Base-by-base conservation (phyloP, 208 protist species). In the Leishmania guyanensis region DNA sequence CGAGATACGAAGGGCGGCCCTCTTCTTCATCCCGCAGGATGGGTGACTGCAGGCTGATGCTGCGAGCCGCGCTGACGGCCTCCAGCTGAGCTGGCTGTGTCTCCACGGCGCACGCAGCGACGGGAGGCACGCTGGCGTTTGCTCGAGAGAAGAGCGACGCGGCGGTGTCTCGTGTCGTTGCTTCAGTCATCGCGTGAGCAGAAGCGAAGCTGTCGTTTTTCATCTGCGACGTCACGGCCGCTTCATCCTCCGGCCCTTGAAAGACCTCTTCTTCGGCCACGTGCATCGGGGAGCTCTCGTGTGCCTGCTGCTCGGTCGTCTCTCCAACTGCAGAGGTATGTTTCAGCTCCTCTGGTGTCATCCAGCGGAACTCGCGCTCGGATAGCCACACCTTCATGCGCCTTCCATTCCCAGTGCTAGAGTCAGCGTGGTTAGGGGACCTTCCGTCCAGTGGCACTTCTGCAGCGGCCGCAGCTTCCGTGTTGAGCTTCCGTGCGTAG, bases 21-120 rank as follows among this genome's bases (percentile, higher is more conserved):
- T 94, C 93, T n/a, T 83, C 82, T 74, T 96, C 90, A 20, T 89
- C 90, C 29, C 29, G 71, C 29, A 96, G 84, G 77, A 90, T 88
- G 17, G 91, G 93, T 0, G 91, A 94, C 66, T 91, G 90, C 26
- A 76, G 69, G 1, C 77, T 77, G 53, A 92, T 86, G 76, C 78
- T 82, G 66, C 84, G 87, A 65, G 73, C 58, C 1, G 33, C 56
- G 50, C 75, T 54, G 33, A 78, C 83, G 39, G 68, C 78, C 75
- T 43, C 70, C 6, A 77, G 51, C 58, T 75, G 80, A 26, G 80
- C 56, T 17, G 88, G 84, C 33, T 43, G 69, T 62, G 89, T 88
- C 39, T 73, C 36, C 50, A 80, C 20, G 16, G 81, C 48, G 48
- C 70, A 12, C 6, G 77, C 75, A 43, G 68, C 80, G 10, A 54